A percentile compares a stretch with the other conserved stretches of the same genome.
Conservation (phyloP, 169 alveolate genomes). For the Cryptosporidium tyzzeri region DNA sequence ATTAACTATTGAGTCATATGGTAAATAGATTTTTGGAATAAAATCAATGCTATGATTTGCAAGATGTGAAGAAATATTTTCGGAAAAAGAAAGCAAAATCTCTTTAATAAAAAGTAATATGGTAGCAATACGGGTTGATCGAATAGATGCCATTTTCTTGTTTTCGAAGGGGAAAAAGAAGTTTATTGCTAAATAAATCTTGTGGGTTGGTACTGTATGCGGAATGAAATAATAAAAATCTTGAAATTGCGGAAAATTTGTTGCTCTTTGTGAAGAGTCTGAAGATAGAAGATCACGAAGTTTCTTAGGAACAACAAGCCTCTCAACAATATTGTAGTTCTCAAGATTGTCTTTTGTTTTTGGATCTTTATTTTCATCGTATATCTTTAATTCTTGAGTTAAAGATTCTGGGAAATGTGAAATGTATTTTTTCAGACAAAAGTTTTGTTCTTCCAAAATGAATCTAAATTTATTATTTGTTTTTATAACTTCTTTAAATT, state of each 20-base stretch:
- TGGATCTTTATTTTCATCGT: background rate
- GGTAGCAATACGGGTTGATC: background rate
- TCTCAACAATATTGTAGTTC: background rate
- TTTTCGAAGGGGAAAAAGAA: conserved; percentile 13
- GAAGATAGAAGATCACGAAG: background rate
- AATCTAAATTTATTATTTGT: background rate
- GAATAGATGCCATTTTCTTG: background rate
- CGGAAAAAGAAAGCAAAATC: background rate
- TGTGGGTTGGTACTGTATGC: background rate
- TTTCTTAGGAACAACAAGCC: background rate
- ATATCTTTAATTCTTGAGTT: background rate
- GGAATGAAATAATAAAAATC: conserved; percentile 18
- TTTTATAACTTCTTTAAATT: background rate
- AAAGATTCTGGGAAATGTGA: conserved; percentile 5
- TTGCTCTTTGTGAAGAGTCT: background rate
- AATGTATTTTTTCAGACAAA: background rate
- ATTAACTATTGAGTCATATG: conserved; percentile 1
- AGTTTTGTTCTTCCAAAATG: background rate
- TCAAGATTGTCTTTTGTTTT: background rate
- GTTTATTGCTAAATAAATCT: background rate
- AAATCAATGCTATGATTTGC: background rate
- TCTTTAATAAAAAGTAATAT: background rate
- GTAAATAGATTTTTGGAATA: background rate
- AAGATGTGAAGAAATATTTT: background rate
- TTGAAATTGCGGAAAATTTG: conserved; percentile 3